phyloP scores from a whole-genome alignment of 129 eudicot species.

The Helianthus annuus region DNA sequence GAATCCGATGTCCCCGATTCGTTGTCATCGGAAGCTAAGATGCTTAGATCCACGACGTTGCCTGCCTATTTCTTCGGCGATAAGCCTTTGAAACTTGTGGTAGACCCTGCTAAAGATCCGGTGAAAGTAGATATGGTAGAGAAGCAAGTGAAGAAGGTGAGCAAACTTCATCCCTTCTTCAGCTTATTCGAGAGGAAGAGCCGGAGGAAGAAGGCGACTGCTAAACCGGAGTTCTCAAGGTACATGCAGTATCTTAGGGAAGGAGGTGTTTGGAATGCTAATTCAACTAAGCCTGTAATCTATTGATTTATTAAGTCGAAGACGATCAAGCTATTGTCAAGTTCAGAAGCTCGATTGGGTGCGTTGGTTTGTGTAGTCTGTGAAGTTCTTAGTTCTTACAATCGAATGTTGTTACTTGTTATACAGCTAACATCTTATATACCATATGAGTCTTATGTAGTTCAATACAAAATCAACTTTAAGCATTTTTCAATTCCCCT shows the following conservation, averaged over 20 bases:
- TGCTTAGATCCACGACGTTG: slow-evolving; percentile 49
- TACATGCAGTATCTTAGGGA: slow-evolving; percentile 72
- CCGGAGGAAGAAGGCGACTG: slow-evolving; percentile 59
- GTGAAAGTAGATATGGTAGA: slow-evolving; percentile 15
- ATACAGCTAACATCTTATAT: no score
- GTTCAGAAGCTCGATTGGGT: not conserved
- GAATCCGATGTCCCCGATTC: slow-evolving; percentile 20
- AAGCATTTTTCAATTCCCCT: no score
- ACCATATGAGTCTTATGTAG: no score
- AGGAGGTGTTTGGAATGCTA: slow-evolving; percentile 55
- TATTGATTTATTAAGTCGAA: slow-evolving; percentile 24
- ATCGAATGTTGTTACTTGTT: no score
- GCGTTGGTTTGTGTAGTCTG: no score
- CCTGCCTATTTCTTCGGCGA: slow-evolving; percentile 39
- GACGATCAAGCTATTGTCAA: no score
- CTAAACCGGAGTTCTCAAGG: slow-evolving; percentile 77
- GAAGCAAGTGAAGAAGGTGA: slow-evolving; percentile 58
- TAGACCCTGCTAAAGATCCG: slow-evolving; percentile 21
- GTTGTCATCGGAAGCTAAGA: slow-evolving; percentile 20
- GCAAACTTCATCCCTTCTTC: slow-evolving; percentile 60
- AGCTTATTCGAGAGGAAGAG: slow-evolving; percentile 48
- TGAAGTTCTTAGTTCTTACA: no score
- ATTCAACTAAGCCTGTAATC: slow-evolving; percentile 44
- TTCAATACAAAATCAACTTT: no score
- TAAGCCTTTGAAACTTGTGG: slow-evolving; percentile 6